Evolutionary conservation across 768 basidiomycete species (phyloP).

Genomic region (Suillus occidentalis): DNA sequence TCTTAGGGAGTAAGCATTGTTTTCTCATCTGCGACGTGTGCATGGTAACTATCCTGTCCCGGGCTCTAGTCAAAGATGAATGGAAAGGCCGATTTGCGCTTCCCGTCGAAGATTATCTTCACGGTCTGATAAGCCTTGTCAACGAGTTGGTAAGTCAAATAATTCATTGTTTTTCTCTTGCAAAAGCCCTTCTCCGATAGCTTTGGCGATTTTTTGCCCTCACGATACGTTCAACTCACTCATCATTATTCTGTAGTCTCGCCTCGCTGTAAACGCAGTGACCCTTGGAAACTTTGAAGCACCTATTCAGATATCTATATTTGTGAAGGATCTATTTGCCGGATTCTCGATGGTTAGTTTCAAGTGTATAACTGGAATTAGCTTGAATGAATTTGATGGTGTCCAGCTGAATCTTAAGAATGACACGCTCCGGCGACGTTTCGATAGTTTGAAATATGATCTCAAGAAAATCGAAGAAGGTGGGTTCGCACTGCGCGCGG

Average conservation of each 20-base stretch:
- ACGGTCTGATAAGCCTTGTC: constrained; percentile 73
- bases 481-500: constrained; percentile 23
- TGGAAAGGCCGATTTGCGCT: constrained; percentile 68
- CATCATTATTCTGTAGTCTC: constrained; percentile 49
- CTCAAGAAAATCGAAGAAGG: constrained; percentile 91
- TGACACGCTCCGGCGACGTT: constrained; percentile 69
- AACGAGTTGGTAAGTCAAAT: constrained; percentile 68
- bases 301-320: constrained; percentile 72
- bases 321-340: constrained; percentile 80
- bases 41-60: background rate
- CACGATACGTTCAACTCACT: constrained; percentile 9
- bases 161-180: background rate
- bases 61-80: constrained; percentile 57
- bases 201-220: background rate
- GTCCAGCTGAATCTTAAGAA: constrained; percentile 81
- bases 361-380: constrained; percentile 3
- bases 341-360: constrained; percentile 75
- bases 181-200: background rate
- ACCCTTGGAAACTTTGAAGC: constrained; percentile 80
- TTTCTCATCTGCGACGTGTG: constrained; percentile 3
- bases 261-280: constrained; percentile 79
- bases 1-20: constrained; percentile 63
- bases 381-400: constrained; percentile 1
- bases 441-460: constrained; percentile 83
- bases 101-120: constrained; percentile 78